Evolutionary conservation across 2,329 filamentous ascomycete genomes (phyloP).

Genomic region (Aspergillus amoenus): DNA sequence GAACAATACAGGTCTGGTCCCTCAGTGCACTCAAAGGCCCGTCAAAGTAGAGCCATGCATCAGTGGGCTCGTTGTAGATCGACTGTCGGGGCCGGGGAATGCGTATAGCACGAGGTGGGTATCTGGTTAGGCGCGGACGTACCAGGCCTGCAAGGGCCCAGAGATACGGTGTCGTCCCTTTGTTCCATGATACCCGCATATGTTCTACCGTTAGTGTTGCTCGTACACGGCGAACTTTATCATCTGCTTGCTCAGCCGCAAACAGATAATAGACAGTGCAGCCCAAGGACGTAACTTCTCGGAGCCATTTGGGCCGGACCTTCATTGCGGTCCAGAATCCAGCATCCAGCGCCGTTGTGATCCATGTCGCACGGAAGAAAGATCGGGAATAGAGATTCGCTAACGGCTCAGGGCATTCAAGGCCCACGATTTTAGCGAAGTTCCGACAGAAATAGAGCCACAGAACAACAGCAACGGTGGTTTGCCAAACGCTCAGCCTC

Average conservation of each 20-base stretch:
- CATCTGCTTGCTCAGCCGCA: slow-evolving; percentile 89
- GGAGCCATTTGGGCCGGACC: slow-evolving; percentile 74
- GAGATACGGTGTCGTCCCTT: slow-evolving; percentile 84
- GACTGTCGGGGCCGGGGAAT: slow-evolving; percentile 79
- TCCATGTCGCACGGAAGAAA: slow-evolving; percentile 96
- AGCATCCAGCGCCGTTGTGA: slow-evolving; percentile 89
- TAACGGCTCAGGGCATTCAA: slow-evolving; percentile 90
- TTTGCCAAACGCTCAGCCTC: slow-evolving; percentile 84
- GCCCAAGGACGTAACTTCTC: slow-evolving; percentile 77
- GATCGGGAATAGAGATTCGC: slow-evolving; percentile 89
- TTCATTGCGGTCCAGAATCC: slow-evolving; percentile 99
- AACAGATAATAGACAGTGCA: slow-evolving; percentile 91
- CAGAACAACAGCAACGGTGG: slow-evolving; percentile 79
- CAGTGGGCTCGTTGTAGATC: slow-evolving; percentile 78
- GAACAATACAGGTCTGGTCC: slow-evolving; percentile 72
- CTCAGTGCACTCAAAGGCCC: slow-evolving; percentile 76
- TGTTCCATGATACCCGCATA: slow-evolving; percentile 91
- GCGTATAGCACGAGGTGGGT: slow-evolving; percentile 76
- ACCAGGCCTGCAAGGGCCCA: slow-evolving; percentile 68
- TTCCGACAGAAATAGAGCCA: slow-evolving; percentile 91
- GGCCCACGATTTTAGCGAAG: slow-evolving; percentile 85
- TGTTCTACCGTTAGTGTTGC: slow-evolving; percentile 87
- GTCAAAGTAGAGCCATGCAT: slow-evolving; percentile 92
- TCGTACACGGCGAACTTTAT: slow-evolving; percentile 90
- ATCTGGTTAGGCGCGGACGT: slow-evolving; percentile 75